A percentile compares a stretch with the other conserved stretches of the same genome.
Conservation (phyloP, 306 rosid species). For the Acacia crassicarpa region DNA sequence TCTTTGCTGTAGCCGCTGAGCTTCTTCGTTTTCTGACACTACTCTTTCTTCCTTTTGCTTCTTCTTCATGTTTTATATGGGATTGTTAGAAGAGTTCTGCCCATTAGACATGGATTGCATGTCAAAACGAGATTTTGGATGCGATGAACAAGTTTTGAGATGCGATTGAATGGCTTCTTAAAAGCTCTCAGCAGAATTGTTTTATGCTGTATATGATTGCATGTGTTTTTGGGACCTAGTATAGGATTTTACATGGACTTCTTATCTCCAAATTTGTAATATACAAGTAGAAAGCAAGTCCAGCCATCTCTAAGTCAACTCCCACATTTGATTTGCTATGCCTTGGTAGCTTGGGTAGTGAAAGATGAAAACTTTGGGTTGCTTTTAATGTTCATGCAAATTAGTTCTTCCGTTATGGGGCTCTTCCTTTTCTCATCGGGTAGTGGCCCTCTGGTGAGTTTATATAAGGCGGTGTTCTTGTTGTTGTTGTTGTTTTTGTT, state of each 20-base stretch:
- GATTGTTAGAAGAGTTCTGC: not conserved
- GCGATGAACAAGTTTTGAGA: not conserved
- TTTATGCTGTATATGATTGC: not conserved
- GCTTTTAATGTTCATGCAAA: not conserved
- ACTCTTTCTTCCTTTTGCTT: not conserved
- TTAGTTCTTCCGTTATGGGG: not conserved
- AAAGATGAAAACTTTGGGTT: not conserved
- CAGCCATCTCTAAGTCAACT: not conserved
- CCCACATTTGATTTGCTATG: not conserved
- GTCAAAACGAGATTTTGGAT: not conserved
- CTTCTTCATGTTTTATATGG: not conserved
- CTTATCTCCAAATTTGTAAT: not conserved
- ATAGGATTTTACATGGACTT: not conserved
- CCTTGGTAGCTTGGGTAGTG: not conserved
- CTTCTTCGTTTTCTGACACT: not conserved
- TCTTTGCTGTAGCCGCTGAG: not conserved
- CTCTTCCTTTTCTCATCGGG: not conserved
- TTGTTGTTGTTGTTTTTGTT: too few species aligned
- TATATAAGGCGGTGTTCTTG: not conserved
- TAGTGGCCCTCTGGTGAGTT: not conserved
- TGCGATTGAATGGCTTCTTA: conserved; percentile 3
- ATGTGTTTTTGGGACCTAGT: not conserved
- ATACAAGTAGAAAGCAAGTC: not conserved
- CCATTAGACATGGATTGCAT: not conserved
- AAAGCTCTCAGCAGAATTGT: not conserved